Evolutionary conservation across 192 early-diverging fungal species (phyloP), one percentile per base, ranked within the genome.

Genomic region (Coemansia sp.): DNA sequence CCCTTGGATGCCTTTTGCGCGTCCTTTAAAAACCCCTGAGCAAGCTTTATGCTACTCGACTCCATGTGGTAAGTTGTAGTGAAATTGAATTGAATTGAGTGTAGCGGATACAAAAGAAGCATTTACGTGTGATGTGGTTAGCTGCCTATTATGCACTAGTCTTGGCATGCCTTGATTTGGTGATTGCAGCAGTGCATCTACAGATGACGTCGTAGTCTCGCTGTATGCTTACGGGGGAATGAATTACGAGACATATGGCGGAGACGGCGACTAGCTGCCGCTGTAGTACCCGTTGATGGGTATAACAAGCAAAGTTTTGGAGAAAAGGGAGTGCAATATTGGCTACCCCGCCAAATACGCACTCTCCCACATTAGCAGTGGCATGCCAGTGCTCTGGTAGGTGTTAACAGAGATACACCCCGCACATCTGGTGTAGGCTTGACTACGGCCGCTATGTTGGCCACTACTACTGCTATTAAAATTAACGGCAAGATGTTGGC

Each of bases 1-100:
- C 79, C 56, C 50, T 82, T 82, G 31, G 73, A 61, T 21, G 79
- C 79, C 70, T 76, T 76, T 39, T 76, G 66, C n/a, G 79, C 79
- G 43, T 82, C 70, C 45, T 76, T 82, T n/a, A 47, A 62, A 34
- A 63, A 69, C 41, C 58, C 67, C 39, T 76, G 60, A 4, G 79
- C 79, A 2, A 80, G 66, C 41, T 66, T 71, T 26, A 80, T 26
- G 35, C 72, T 80, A 21, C 62, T 70, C 20, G 64, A 66, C 28
- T 63, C 65, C 69, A 76, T 76, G 20, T 28, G 48, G 48, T 10
- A 11, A 52, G 26, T 39, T 5, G 7, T 39, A 26, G 23, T 14
- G 25, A 14, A 52, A 26, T 23, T 52, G 11, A 14, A 23, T 23
- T 23, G 47, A 25, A 52, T 26, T 52, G 25, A 26, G 25, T n/a